These are phyloP conservation scores for Abortiporus biennis DNA, from an alignment of 1,284 basidiomycete species.

Conservation along the genomic window DNA sequence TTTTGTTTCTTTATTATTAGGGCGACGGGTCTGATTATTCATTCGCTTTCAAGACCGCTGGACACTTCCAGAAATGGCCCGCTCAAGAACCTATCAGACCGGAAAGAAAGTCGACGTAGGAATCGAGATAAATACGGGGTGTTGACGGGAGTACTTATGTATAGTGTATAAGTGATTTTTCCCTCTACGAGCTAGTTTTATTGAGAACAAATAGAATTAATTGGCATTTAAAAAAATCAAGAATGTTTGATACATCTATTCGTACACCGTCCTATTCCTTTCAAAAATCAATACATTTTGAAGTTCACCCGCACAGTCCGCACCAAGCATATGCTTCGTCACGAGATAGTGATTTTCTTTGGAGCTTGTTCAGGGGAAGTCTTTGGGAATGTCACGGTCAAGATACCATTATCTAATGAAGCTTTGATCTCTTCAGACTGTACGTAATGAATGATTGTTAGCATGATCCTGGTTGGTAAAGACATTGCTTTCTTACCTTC, in stretches of 20 bases:
- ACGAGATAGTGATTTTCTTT: constrained; percentile 30
- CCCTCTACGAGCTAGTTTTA: too few species aligned
- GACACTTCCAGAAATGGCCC: constrained; percentile 5
- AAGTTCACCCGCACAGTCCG: too few species aligned
- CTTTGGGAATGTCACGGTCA: constrained; percentile 40
- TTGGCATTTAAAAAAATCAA: too few species aligned
- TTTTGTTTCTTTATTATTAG: too few species aligned
- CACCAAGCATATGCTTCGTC: too few species aligned
- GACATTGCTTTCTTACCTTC: constrained; percentile 32
- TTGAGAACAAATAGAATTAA: too few species aligned
- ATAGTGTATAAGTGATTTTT: too few species aligned
- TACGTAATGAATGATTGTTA: constrained; percentile 6
- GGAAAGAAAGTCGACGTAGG: not conserved
- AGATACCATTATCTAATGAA: constrained; percentile 35
- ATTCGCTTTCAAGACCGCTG: constrained; percentile 4
- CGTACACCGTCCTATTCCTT: too few species aligned
- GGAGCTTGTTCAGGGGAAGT: constrained; percentile 26
- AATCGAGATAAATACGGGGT: too few species aligned
- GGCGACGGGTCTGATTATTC: not conserved
- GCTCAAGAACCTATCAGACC: not conserved
- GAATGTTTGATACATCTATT: too few species aligned
- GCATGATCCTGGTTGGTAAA: not conserved
- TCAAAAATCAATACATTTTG: too few species aligned
- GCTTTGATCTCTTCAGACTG: constrained; percentile 38
- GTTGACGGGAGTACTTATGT: too few species aligned